Evolutionary conservation across 495 filamentous ascomycete genomes (phyloP).

Genomic region (Trichocladium uniseriatum): DNA sequence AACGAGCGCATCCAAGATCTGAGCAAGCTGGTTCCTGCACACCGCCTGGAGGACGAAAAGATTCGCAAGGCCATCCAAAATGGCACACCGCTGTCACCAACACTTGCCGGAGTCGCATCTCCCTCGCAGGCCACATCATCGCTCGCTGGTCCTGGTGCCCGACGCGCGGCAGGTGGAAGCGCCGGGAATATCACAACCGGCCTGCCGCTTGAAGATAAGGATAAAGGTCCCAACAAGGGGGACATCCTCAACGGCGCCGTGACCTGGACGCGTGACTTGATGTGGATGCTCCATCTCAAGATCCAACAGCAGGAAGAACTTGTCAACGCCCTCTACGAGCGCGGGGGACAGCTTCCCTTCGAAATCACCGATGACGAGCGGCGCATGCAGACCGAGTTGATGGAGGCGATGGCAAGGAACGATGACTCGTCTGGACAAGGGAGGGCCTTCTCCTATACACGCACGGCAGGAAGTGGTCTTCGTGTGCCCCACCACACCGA

Average conservation of each 20-base stretch:
- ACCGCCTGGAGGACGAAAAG: slow-evolving; percentile 94
- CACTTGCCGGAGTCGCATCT: slow-evolving; percentile 50
- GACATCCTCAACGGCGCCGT: slow-evolving; percentile 97
- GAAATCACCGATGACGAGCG: slow-evolving; percentile 85
- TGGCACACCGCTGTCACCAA: slow-evolving; percentile 77
- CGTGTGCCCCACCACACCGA: slow-evolving; percentile 91
- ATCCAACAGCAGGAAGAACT: slow-evolving; percentile 82
- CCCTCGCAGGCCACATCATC: slow-evolving; percentile 77
- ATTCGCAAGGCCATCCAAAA: slow-evolving; percentile 89
- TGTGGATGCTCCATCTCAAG: slow-evolving; percentile 89
- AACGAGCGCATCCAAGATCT: slow-evolving; percentile 97
- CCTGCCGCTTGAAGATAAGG: slow-evolving; percentile 88
- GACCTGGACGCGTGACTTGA: slow-evolving; percentile 91
- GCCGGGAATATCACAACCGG: slow-evolving; percentile 85
- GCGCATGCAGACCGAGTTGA: slow-evolving; percentile 86
- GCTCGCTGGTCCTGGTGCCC: slow-evolving; percentile 73
- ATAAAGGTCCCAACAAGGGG: slow-evolving; percentile 97
- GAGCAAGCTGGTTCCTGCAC: slow-evolving; percentile 81
- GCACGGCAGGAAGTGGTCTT: slow-evolving; percentile 73
- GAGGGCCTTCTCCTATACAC: slow-evolving; percentile 62
- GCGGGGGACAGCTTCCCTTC: slow-evolving; percentile 68
- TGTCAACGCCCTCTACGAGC: slow-evolving; percentile 56
- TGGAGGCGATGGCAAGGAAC: slow-evolving; percentile 73
- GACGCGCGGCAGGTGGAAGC: slow-evolving; percentile 55
- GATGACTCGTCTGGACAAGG: slow-evolving; percentile 39